Percentiles rank a stretch among this genome's conserved stretches.
Evolutionary conservation across 768 basidiomycete species (phyloP).

Genomic region (Dacryopinax spathularia): DNA sequence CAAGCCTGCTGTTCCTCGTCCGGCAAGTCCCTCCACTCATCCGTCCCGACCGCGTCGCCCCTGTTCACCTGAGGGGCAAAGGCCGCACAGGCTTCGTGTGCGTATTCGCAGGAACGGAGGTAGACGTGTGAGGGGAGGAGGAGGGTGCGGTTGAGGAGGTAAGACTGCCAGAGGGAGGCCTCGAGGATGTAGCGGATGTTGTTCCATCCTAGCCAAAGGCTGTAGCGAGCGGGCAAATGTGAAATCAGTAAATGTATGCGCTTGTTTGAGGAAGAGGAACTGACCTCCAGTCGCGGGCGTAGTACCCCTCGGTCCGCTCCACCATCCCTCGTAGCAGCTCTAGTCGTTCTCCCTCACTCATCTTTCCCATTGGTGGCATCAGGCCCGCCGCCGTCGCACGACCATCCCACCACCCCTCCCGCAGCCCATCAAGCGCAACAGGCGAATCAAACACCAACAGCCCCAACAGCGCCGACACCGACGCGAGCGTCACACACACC

Average conservation of each 20-base stretch:
- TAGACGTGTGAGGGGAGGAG: constrained; percentile 35
- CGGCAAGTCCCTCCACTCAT: constrained; percentile 8
- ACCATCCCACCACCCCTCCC: background rate
- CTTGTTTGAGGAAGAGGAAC: background rate
- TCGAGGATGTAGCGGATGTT: constrained; percentile 40
- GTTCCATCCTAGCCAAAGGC: constrained; percentile 35
- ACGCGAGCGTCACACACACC: background rate
- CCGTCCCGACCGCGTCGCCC: constrained; percentile 8
- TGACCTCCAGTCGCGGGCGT: constrained; percentile 28
- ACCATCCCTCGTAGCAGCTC: constrained; percentile 25
- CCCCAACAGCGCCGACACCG: background rate
- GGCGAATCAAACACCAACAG: background rate
- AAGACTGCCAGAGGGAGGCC: constrained; percentile 30
- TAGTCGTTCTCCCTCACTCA: constrained; percentile 16
- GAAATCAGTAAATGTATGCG: background rate
- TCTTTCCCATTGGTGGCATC: too few species aligned
- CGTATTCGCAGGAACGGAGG: constrained; percentile 32
- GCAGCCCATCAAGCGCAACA: background rate
- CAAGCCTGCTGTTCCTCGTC: constrained; percentile 8
- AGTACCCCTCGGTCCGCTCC: constrained; percentile 29
- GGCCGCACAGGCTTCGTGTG: constrained; percentile 8
- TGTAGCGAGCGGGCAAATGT: constrained; percentile 12
- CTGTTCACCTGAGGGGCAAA: constrained; percentile 14
- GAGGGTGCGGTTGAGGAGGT: constrained; percentile 31
- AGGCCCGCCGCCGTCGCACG: too few species aligned